phyloP scores from a whole-genome alignment of 352 stramenopile species.

The Elongisporangium prolatum region DNA sequence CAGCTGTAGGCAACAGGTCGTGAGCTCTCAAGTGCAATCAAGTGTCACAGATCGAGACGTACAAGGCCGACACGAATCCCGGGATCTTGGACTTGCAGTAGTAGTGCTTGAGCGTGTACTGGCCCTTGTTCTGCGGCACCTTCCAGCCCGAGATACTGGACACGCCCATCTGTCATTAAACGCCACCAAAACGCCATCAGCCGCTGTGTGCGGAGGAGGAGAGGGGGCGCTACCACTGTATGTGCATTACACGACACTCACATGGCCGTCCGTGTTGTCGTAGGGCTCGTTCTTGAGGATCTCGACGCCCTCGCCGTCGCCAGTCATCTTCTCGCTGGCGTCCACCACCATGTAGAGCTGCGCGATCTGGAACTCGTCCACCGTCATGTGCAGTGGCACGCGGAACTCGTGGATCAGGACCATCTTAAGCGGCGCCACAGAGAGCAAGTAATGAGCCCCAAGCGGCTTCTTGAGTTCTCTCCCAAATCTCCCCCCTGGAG shows the following conservation, averaged over 20 bases:
- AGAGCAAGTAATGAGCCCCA: too few species aligned
- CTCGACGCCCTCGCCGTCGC: constrained; percentile 80
- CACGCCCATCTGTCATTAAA: constrained; percentile 38
- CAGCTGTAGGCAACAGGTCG: constrained; percentile 29
- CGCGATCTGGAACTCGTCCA: constrained; percentile 82
- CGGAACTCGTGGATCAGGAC: constrained; percentile 87
- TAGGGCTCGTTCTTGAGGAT: constrained; percentile 86
- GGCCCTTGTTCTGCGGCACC: constrained; percentile 71
- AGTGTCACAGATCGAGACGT: too few species aligned
- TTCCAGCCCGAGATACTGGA: constrained; percentile 72
- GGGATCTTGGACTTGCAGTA: constrained; percentile 85
- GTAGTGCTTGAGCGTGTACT: constrained; percentile 89
- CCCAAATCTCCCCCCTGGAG: too few species aligned
- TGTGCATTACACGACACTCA: constrained; percentile 19
- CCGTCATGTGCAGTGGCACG: constrained; percentile 82
- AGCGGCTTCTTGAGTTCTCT: too few species aligned
- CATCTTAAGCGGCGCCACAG: constrained; percentile 19
- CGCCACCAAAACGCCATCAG: background rate
- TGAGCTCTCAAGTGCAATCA: background rate
- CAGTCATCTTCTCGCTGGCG: constrained; percentile 80
- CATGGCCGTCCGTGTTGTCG: constrained; percentile 76
- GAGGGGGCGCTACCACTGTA: too few species aligned
- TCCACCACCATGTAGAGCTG: constrained; percentile 88
- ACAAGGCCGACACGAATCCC: constrained; percentile 75
- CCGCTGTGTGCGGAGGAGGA: too few species aligned